Percentiles rank a stretch among this genome's conserved stretches.
Conservation (phyloP, 1,284 basidiomycete genomes). For the Farysia itapuensis region DNA sequence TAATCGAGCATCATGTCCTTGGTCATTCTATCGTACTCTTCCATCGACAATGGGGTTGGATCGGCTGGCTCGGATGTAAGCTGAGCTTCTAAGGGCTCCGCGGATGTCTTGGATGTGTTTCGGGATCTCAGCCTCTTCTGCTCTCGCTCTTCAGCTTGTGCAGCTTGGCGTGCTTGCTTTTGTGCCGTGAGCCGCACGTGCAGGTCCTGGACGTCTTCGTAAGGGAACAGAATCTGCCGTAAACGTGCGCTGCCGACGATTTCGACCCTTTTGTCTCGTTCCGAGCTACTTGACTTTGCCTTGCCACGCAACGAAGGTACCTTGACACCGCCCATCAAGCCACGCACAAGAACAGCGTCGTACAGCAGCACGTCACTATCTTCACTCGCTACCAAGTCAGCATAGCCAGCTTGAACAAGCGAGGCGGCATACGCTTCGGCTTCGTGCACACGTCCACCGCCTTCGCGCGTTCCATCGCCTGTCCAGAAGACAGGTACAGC, state of each 20-base stretch:
- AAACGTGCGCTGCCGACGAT: slow-evolving; percentile 40
- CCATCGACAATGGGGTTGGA: background rate
- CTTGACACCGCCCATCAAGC: slow-evolving; percentile 36
- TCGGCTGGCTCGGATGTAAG: background rate
- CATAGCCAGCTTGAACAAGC: slow-evolving; percentile 49
- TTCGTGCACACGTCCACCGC: slow-evolving; percentile 51
- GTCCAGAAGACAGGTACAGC: slow-evolving; percentile 53
- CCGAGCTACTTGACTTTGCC: slow-evolving; percentile 4
- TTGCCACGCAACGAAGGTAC: too few relatives aligned
- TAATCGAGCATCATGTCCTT: slow-evolving; percentile 47
- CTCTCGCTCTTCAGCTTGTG: too few relatives aligned
- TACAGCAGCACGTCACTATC: slow-evolving; percentile 59
- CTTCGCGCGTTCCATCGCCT: slow-evolving; percentile 40
- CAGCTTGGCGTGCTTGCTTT: background rate
- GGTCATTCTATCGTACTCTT: slow-evolving; percentile 18
- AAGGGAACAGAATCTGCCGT: slow-evolving; percentile 33
- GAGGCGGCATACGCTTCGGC: slow-evolving; percentile 58
- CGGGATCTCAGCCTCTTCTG: too few relatives aligned
- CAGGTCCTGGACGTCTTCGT: slow-evolving; percentile 9
- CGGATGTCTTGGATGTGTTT: background rate
- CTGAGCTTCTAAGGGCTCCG: background rate
- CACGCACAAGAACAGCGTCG: slow-evolving; percentile 54
- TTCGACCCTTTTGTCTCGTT: slow-evolving; percentile 30
- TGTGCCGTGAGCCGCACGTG: background rate
- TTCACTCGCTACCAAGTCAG: slow-evolving; percentile 58